Conservation (phyloP, 108 stramenopile species). For the Stephanodiscus minutulus region DNA sequence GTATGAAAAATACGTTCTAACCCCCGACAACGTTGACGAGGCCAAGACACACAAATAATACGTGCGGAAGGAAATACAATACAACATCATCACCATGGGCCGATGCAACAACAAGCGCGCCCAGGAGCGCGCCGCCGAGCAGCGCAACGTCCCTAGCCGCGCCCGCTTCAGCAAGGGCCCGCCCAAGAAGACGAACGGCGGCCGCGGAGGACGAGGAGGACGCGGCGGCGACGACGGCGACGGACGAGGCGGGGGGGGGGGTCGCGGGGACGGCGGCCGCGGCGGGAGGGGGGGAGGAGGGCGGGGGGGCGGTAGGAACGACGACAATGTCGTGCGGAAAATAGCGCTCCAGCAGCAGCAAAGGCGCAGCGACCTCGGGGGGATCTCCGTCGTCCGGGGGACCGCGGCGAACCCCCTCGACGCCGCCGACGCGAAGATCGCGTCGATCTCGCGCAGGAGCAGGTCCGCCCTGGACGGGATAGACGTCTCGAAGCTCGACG, state of each 20-base stretch:
- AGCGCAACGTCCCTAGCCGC: slow-evolving; percentile 57
- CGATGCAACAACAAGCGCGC: slow-evolving; percentile 58
- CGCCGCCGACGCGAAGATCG: not conserved
- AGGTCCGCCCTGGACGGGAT: slow-evolving; percentile 47
- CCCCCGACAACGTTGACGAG: no score
- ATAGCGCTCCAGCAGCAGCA: slow-evolving; percentile 36
- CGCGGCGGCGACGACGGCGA: slow-evolving; percentile 29
- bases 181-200: slow-evolving; percentile 27
- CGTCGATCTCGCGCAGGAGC: slow-evolving; percentile 14
- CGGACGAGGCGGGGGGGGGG: slow-evolving; percentile 16
- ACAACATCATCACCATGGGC: no score
- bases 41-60: no score
- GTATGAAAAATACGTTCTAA: no score
- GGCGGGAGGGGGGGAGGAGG: slow-evolving; percentile 32
- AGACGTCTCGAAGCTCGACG: slow-evolving; percentile 65
- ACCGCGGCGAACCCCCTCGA: not conserved
- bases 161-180: slow-evolving; percentile 71
- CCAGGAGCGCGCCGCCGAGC: slow-evolving; percentile 61
- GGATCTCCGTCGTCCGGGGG: slow-evolving; percentile 21
- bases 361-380: slow-evolving; percentile 30
- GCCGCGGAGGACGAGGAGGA: slow-evolving; percentile 36
- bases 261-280: slow-evolving; percentile 16
- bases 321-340: slow-evolving; percentile 57
- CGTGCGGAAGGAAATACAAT: no score
- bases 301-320: slow-evolving; percentile 25